phyloP scores from a whole-genome alignment of 257 asterid species.

The Cinchona pubescens region DNA sequence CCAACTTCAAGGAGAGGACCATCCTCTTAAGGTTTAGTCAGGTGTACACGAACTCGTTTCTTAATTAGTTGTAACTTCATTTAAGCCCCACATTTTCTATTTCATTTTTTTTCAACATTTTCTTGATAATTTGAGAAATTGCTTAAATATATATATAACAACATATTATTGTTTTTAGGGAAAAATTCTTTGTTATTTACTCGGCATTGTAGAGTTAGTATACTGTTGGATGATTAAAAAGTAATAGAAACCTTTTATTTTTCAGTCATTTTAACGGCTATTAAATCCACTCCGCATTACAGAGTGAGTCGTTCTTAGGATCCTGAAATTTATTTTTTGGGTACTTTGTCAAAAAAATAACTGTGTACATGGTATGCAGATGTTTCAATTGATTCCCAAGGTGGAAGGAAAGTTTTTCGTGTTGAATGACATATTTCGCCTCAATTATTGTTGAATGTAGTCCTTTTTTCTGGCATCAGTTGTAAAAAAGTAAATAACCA shows the following conservation, averaged over 20 bases:
- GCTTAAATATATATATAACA: not conserved
- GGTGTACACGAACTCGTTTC: constrained; percentile 16
- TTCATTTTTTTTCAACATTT: not conserved
- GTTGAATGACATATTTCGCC: constrained; percentile 58
- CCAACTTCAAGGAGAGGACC: constrained; percentile 49
- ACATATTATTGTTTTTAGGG: too few relatives aligned
- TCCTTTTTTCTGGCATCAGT: not conserved
- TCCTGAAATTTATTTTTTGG: not conserved
- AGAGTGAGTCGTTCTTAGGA: not conserved
- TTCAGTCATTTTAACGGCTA: too few relatives aligned
- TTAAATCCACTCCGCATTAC: too few relatives aligned
- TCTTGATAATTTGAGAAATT: not conserved
- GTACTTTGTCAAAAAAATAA: not conserved
- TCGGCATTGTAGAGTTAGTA: too few relatives aligned
- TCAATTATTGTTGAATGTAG: constrained; percentile 46
- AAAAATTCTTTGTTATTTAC: too few relatives aligned
- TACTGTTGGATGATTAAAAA: too few relatives aligned
- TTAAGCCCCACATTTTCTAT: not conserved
- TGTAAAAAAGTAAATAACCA: too few relatives aligned
- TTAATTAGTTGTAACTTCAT: not conserved
- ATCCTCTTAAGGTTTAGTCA: constrained; percentile 64
- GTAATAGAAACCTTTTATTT: too few relatives aligned
- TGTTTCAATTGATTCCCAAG: constrained; percentile 56
- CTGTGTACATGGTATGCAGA: constrained; percentile 29
- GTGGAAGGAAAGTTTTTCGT: constrained; percentile 44